Evolutionary conservation across 176 grass and related monocot genomes (phyloP), one percentile per base, ranked within the genome.

Genomic region (Oryza longistaminata): DNA sequence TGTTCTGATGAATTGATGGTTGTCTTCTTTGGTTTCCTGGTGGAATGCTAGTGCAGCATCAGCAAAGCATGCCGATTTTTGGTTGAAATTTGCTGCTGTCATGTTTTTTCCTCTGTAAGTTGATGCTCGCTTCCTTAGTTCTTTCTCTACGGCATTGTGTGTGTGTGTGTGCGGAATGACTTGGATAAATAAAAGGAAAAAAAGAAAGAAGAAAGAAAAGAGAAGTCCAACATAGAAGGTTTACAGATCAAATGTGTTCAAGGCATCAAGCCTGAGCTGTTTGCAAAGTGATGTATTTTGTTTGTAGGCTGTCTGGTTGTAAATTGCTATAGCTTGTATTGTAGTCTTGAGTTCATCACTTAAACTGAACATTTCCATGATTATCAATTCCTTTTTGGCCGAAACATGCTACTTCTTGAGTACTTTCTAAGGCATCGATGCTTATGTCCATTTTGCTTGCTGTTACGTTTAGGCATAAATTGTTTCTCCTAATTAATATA

Each of bases 111-210:
- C 55, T 77, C 17, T 74, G n/a, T 60, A 68, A 33, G 53, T 52
- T 31, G 67, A 71, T 46, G 65, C 29, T 79, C 53, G n/a, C 60
- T 79, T 81, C 6, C 53, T 27, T 76, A 67, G 9, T 48, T 68
- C 34, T 78, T 53, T 86, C 29, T 83, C 34, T 78, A 35, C 81
- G 46, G 48, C 39, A 60, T 86, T 52, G 49, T 52, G 49, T 58
- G 53, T n/a, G 52, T 80, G 46, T 83, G 67, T 92, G 85, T 90
- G 88, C 83, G 90, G 76, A 85, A 85, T 88, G 83, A 60, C 68
- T 43, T 90, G 84, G 78, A 85, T 86, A 74, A 79, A 92, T 88
- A 87, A 87, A 88, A 73, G 50, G 35, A 48, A 69, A 70, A 70
- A 55, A 77, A 61, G 15, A 27, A 76, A 58, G 52, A 73, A 64